Evolutionary conservation across 805 yeast genomes (phyloP), one percentile per base, ranked within the genome.

Genomic region (Yarrowia yakushimensis): DNA sequence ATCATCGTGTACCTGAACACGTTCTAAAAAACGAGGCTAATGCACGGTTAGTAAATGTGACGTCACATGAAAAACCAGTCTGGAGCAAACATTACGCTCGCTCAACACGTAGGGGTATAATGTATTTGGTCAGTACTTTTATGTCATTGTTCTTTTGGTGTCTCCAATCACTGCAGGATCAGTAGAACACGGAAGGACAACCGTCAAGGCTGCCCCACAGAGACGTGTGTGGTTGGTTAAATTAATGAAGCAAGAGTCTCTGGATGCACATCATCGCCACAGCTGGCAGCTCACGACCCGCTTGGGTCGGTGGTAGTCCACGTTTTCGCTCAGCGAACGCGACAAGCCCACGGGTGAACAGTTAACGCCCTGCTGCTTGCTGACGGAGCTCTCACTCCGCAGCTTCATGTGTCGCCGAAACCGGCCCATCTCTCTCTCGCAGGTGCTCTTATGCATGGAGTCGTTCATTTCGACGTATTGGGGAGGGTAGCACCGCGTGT

Each of bases 391-490:
- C 11, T 55, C 61, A 22, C 48, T 39, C 11, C 61, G 34, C 59
- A 65, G 65, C 50, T 77, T 73, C 73, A 75, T 71, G 65, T 78
- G 79, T 45, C 74, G 73, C 66, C 84, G 79, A 70, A 85, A 84
- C 67, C 78, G 74, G 63, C 77, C 75, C 77, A 84, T 70, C 67
- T 83, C 85, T 9, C 78, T 76, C 68, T 83, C 86, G 67, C 87
- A 80, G 18, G 79, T 77, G 23, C 69, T 70, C 10, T 76, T 73
- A 67, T 79, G 77, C 55, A 67, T 66, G 20, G 79, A 76, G 69
- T 83, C 90, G 76, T 86, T 85, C 99, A 93, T 93, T 68, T 86
- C 93, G 57, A 92, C 84, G 69, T 94, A 94, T 62, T 82, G 84
- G 67, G 83, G 88, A 1, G 96, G 96, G 65, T 72, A 77, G 71